Evolutionary conservation across 164 flowering plant species (phyloP), one percentile per base, ranked within the genome.

Genomic region (Pachysandra terminalis): DNA sequence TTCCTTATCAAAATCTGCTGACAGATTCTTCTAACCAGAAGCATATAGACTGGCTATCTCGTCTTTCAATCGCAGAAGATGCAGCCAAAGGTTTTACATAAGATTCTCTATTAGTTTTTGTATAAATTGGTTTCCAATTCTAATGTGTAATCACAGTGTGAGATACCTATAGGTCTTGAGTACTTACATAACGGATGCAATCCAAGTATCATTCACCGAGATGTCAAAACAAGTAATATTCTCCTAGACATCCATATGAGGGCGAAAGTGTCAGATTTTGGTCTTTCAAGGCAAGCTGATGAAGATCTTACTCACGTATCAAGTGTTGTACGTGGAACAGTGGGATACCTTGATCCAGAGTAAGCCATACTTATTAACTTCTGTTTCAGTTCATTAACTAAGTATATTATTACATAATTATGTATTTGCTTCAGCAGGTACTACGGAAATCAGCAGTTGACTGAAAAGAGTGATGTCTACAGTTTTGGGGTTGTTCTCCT

Each of bases 311-410:
- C 96, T n/a, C 97, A 91, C 27, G 66, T 90, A 78, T 94, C 98
- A 74, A 94, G 98, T 66, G 87, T 86, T 66, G 93, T 96, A 25
- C 76, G 86, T 67, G 98, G 98, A 81, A 91, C 97, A 41, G 87
- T 94, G 6, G 97, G 98, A 61, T 94, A 94, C 75, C 86, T 91
- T 59, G 98, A 94, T 72, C 98, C 98, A n/a, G 96, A 88, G 98
- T 94, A 88, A 81, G 88, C 24, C 48, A 54, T 22, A 7, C 35
- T 35, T 49, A 61, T 15, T 25, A 55, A 52, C 51, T 28, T 45
- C 16, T 63, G 48, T n/a, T 48, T 28, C 16, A 17, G 56, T 66
- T 74, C 21, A 25, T 15, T 21, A 21, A 9, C 23, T 6, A 58
- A 21, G 23, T 17, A 59, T 24, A 40, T 57, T 19, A 61, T 65